Base-by-base conservation (phyloP, 1,284 basidiomycete species). In the Pseudozyma flocculosa region DNA sequence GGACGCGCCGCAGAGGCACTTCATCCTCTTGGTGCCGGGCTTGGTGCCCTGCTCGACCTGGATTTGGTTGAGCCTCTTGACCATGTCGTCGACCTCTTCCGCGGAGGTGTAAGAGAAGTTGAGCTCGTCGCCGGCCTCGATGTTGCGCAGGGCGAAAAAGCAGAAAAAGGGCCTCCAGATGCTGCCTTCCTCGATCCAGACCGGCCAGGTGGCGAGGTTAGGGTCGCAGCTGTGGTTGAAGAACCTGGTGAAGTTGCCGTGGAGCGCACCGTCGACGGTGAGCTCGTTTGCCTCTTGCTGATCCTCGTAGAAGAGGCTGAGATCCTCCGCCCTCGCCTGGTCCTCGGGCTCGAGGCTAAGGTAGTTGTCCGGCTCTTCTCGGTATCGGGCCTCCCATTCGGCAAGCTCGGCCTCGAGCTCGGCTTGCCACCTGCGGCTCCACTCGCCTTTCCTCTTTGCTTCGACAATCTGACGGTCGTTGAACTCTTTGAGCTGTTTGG, bases 191-290 rank as follows among this genome's bases (percentile, higher is more conserved):
- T 87, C 85, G 61, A 86, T 84, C 58, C 89, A 87, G 30, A 85
- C 86, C 1, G 88, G 82, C n/a, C 83, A 82, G 13, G 90, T 83
- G 4, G 77, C 77, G 58, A 88, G 85, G 74, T 94, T 95, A 0
- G 92, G 90, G 58, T 90, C 86, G 72, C 91, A 94, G 17, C 88
- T 90, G 71, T 94, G 90, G 42, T 68, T 70, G 50, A 70, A 64
- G 41, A 64, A 73, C 9, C 71, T 50, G 9, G 69, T 62, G 18
- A 66, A 44, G 52, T 73, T 73, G 40, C 70, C 71, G 45, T 54
- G 65, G 0, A 72, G 56, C 1, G 54, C 58, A 17, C 62, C 62
- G 40, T 73, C 71, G 38, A 73, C 51, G 15, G 54, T 62, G n/a
- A 63, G 34, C 34, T 40, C 37, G 26, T 59, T 56, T 43, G 59